phyloP scores from a whole-genome alignment of 2,329 filamentous ascomycete genomes.

The Fusarium nelsonii region DNA sequence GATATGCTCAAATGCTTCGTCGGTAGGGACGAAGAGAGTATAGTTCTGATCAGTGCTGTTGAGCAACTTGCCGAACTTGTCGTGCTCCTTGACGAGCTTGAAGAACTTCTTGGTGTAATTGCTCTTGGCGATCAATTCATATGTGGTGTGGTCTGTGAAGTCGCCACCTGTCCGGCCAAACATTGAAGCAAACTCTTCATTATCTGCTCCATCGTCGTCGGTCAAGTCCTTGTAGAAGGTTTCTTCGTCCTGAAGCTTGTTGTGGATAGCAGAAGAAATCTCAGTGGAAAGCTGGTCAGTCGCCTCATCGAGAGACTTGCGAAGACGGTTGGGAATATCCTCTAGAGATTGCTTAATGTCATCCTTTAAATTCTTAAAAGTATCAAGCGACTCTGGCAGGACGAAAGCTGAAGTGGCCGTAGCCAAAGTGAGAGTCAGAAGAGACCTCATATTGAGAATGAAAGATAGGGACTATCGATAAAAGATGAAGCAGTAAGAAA shows the following conservation, averaged over 20 bases:
- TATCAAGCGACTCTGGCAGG: conserved; percentile 27
- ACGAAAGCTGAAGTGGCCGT: conserved; percentile 42
- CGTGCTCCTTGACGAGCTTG: conserved; percentile 78
- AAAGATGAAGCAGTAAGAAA: neutral
- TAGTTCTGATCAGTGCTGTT: conserved; percentile 81
- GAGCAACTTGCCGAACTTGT: conserved; percentile 77
- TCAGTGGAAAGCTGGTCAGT: conserved; percentile 32
- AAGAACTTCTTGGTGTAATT: conserved; percentile 83
- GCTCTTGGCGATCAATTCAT: conserved; percentile 80
- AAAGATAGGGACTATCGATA: neutral
- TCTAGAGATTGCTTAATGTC: conserved; percentile 20
- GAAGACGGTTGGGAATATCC: conserved; percentile 17
- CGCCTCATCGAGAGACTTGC: conserved; percentile 26
- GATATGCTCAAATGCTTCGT: conserved; percentile 78
- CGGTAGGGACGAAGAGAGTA: conserved; percentile 84
- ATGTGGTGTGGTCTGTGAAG: conserved; percentile 78
- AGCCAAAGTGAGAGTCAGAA: conserved; percentile 34
- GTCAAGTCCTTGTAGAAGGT: neutral
- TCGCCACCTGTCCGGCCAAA: conserved; percentile 40
- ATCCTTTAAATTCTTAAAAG: conserved; percentile 19
- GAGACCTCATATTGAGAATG: conserved; percentile 36
- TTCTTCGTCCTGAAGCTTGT: conserved; percentile 24
- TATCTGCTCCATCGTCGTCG: neutral
- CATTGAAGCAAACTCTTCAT: neutral
- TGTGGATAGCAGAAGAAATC: conserved; percentile 26